Conservation (phyloP, 345 rosid genomes). For the Euphorbia peplus region DNA sequence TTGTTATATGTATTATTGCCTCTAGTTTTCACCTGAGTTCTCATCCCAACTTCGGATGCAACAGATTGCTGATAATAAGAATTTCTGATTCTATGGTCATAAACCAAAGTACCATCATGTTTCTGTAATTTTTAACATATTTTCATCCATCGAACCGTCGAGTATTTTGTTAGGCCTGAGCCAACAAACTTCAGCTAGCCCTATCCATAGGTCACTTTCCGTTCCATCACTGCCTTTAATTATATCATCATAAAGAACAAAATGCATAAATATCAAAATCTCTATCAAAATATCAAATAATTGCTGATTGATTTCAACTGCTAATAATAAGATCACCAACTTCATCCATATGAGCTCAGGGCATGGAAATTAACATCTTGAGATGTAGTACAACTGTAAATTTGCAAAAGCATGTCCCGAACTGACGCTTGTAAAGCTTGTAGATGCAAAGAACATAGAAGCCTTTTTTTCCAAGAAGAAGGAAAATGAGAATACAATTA, state of each 20-base stretch:
- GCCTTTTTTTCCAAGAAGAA: too few species aligned
- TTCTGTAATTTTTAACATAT: too few species aligned
- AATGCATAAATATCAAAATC: too few species aligned
- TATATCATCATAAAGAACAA: too few species aligned
- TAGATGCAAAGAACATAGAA: too few species aligned
- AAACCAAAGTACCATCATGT: neutral
- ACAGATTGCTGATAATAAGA: neutral
- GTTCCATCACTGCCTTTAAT: too few species aligned
- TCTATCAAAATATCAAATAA: too few species aligned
- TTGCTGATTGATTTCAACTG: neutral
- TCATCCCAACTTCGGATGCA: neutral
- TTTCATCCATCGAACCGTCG: too few species aligned
- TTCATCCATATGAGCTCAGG: neutral
- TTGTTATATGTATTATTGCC: slow-evolving; percentile 15
- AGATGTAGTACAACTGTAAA: neutral
- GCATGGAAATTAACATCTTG: neutral
- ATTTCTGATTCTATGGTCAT: neutral
- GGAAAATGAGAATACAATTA: neutral
- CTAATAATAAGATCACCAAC: neutral
- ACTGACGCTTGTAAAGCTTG: neutral
- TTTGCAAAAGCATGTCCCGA: neutral
- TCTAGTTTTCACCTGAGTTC: neutral
- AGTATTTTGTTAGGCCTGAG: too few species aligned
- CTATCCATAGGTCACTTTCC: too few species aligned
- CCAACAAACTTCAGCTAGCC: too few species aligned